Percentiles rank a stretch among this genome's conserved stretches.
phyloP scores from a whole-genome alignment of 345 rosid species.

The Bruguiera gymnorhiza region DNA sequence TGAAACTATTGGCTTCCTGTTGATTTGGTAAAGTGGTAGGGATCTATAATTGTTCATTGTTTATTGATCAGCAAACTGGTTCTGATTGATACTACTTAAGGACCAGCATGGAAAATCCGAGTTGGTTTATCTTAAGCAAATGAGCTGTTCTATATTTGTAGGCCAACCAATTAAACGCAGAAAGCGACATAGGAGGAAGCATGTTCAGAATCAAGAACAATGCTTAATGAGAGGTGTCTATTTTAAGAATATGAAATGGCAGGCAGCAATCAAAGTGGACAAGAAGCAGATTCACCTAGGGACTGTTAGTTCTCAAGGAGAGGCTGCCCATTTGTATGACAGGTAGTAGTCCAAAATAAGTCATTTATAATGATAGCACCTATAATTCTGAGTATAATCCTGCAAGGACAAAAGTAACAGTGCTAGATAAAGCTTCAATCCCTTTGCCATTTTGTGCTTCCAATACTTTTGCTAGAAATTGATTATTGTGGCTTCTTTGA shows the following conservation, averaged over 20 bases:
- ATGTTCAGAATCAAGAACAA: conserved; percentile 78
- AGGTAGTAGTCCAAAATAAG: conserved; percentile 42
- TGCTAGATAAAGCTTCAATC: too few relatives aligned
- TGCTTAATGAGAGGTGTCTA: conserved; percentile 98
- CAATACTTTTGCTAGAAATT: neutral
- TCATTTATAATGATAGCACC: conserved; percentile 1
- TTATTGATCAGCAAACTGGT: neutral
- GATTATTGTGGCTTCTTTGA: neutral
- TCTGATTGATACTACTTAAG: neutral
- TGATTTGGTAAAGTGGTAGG: too few relatives aligned
- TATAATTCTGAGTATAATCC: neutral
- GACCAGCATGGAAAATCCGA: neutral
- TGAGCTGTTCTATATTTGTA: conserved; percentile 19
- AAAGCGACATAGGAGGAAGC: conserved; percentile 88
- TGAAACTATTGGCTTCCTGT: too few relatives aligned
- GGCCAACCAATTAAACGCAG: conserved; percentile 84
- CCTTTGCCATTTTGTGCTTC: neutral
- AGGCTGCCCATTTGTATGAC: conserved; percentile 91
- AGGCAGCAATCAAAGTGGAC: conserved; percentile 95
- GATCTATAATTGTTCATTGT: too few relatives aligned
- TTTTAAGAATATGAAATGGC: conserved; percentile 99
- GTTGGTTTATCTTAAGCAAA: neutral
- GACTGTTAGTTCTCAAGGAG: conserved; percentile 87
- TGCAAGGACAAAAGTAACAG: neutral
- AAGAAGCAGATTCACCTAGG: conserved; percentile 97